Conservation (phyloP, 257 asterid species). For the Ajuga chamaepitys region DNA sequence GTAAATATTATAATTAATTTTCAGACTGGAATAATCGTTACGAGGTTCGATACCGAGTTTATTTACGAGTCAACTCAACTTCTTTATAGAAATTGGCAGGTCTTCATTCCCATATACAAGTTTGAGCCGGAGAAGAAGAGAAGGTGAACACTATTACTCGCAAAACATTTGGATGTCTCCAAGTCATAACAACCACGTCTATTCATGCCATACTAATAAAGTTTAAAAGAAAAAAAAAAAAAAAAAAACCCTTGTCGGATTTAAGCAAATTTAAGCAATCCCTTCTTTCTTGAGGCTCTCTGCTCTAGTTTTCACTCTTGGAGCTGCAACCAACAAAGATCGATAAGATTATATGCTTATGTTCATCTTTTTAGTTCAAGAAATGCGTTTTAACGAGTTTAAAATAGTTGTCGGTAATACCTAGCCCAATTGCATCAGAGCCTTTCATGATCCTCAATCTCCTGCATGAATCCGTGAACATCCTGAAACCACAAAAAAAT, state of each 20-base stretch:
- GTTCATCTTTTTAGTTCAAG: not conserved
- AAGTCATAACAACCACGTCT: constrained; percentile 14
- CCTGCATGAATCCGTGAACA: constrained; percentile 80
- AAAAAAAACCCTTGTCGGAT: not conserved
- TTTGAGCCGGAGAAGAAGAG: constrained; percentile 7
- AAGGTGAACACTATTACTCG: constrained; percentile 17
- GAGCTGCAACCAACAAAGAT: constrained; percentile 48
- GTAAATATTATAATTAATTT: no score
- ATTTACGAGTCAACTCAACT: not conserved
- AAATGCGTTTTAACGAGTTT: not conserved
- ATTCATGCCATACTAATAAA: constrained; percentile 10
- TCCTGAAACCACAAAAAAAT: constrained; percentile 36
- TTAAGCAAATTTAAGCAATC: not conserved
- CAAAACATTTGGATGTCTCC: constrained; percentile 21
- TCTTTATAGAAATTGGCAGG: constrained; percentile 3
- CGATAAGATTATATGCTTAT: not conserved
- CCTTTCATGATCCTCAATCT: constrained; percentile 86
- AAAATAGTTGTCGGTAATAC: constrained; percentile 23
- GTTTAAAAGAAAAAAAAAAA: not conserved
- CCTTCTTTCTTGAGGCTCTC: not conserved
- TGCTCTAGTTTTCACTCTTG: constrained; percentile 42
- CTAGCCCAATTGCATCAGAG: constrained; percentile 80
- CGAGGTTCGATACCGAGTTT: no score
- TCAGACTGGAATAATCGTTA: no score
- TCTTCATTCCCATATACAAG: constrained; percentile 25